A percentile compares a stretch with the other conserved stretches of the same genome.
Conservation (phyloP, 805 yeast genomes). For the Barnettozyma wickerhamii region DNA sequence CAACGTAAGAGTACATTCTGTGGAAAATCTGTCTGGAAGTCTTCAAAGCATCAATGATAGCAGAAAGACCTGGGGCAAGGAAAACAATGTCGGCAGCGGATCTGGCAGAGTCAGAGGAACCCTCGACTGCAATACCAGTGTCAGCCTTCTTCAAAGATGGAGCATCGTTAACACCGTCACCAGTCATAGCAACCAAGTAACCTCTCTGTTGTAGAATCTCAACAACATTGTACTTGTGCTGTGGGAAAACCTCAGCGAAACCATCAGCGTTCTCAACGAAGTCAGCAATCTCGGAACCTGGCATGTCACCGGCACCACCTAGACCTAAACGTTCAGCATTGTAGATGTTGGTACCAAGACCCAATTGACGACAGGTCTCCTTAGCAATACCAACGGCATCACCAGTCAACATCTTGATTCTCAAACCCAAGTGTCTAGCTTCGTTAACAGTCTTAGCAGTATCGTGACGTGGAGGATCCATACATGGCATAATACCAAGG, state of each 20-base stretch:
- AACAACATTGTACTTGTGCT: conserved; percentile 94
- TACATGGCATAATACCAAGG: conserved; percentile 96
- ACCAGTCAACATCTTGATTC: conserved; percentile 98
- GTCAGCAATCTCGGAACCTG: conserved; percentile 97
- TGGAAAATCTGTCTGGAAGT: conserved; percentile 97
- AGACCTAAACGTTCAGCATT: conserved; percentile 96
- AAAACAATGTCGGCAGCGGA: conserved; percentile 96
- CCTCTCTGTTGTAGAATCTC: conserved; percentile 94
- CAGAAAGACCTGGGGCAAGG: conserved; percentile 93
- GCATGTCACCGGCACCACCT: conserved; percentile 89
- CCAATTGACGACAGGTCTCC: conserved; percentile 97
- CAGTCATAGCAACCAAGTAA: conserved; percentile 98
- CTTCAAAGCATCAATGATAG: conserved; percentile 91
- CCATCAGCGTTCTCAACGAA: conserved; percentile 98
- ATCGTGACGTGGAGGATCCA: conserved; percentile 99
- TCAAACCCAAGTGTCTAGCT: conserved; percentile 86
- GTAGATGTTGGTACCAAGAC: conserved; percentile 93
- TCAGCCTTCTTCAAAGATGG: conserved; percentile 96
- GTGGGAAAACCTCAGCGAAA: conserved; percentile 98
- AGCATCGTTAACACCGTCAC: conserved; percentile 99
- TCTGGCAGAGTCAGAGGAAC: conserved; percentile 96
- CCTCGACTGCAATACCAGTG: conserved; percentile 97
- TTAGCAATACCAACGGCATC: conserved; percentile 99
- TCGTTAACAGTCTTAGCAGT: conserved; percentile 92
- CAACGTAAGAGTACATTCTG: conserved; percentile 98